Evolutionary conservation across 129 eudicot genomes (phyloP).

Genomic region (Arctium minus): DNA sequence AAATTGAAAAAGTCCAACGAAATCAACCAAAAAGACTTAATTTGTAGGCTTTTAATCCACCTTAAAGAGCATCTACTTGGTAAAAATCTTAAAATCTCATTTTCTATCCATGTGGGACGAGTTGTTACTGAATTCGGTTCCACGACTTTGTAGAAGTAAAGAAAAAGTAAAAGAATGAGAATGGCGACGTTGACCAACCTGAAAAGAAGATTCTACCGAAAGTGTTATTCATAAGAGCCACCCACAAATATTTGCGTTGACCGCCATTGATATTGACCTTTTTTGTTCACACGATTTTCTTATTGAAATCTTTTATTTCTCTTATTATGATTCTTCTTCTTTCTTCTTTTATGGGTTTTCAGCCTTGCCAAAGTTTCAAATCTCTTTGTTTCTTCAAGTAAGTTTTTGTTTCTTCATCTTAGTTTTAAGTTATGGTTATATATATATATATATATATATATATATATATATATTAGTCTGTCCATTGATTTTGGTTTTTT

Average conservation of each 20-base stretch:
- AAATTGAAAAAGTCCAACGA: no score
- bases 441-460: background rate
- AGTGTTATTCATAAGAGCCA: constrained; percentile 13
- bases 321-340: background rate
- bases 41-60: no score
- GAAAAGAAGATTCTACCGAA: background rate
- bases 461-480: background rate
- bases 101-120: no score
- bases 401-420: background rate
- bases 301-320: background rate
- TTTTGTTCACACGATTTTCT: constrained; percentile 18
- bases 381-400: constrained; percentile 11
- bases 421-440: background rate
- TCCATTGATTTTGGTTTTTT: constrained; percentile 8
- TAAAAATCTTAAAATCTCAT: no score
- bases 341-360: background rate
- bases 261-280: background rate
- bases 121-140: no score
- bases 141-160: no score
- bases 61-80: no score
- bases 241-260: constrained; percentile 9
- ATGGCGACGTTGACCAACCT: background rate
- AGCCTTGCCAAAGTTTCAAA: background rate
- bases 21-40: no score
- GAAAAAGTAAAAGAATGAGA: no score